phyloP scores from a whole-genome alignment of 2,329 filamentous ascomycete genomes.

The Elsinoe australis region DNA sequence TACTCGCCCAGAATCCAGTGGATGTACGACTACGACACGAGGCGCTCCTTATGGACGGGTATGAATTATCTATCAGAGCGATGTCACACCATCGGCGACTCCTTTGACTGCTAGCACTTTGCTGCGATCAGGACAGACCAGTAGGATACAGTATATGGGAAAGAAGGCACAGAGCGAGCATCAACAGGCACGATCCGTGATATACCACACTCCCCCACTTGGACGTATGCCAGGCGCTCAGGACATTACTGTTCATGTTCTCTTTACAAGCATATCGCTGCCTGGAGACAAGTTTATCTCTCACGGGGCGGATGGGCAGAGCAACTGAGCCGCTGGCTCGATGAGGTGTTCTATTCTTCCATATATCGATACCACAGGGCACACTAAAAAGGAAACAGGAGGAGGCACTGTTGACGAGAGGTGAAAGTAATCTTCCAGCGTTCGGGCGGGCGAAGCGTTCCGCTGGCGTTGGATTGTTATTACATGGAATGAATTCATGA shows the following conservation, averaged over 20 bases:
- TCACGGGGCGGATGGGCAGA: background rate
- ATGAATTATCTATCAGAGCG: background rate
- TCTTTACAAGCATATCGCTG: background rate
- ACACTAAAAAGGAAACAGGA: too few species aligned
- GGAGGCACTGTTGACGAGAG: too few species aligned
- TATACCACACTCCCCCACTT: background rate
- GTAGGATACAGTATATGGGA: background rate
- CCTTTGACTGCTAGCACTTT: background rate
- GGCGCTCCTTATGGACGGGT: background rate
- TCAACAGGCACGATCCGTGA: background rate
- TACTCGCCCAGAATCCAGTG: background rate
- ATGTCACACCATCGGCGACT: background rate
- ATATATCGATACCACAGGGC: background rate
- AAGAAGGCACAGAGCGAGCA: background rate
- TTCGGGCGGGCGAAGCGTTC: too few species aligned
- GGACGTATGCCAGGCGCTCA: background rate
- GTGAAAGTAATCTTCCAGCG: too few species aligned
- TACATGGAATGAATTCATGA: slow-evolving; percentile 2
- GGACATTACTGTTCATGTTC: background rate
- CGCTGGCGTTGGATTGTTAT: too few species aligned
- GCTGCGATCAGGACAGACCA: background rate
- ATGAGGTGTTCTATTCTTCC: background rate
- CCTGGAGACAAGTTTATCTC: background rate
- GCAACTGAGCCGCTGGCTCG: background rate
- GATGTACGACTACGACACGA: background rate